These are phyloP conservation scores for Ascomycota sp. DNA, from an alignment of 2,329 filamentous ascomycete genomes.

Conservation along the genomic window DNA sequence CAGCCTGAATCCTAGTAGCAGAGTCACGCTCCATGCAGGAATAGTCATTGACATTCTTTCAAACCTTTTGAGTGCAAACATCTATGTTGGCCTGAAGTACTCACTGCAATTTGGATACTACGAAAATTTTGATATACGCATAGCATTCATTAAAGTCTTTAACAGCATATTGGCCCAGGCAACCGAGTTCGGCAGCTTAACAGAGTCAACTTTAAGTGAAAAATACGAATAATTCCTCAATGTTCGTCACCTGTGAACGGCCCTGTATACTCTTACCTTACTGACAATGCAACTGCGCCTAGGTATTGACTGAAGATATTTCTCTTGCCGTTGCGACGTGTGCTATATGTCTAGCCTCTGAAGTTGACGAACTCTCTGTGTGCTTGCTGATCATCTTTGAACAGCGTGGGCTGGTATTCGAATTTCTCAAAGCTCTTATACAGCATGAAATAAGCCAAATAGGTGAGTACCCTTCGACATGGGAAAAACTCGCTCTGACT, in stretches of 20 bases:
- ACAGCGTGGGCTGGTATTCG: constrained; percentile 40
- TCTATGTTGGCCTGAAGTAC: constrained; percentile 50
- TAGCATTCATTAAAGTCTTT: constrained; percentile 48
- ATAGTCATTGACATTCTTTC: constrained; percentile 47
- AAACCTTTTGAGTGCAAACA: constrained; percentile 49
- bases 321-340: constrained; percentile 43
- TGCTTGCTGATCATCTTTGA: constrained; percentile 52
- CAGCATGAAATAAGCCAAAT: constrained; percentile 50
- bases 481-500: constrained; percentile 2
- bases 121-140: constrained; percentile 47
- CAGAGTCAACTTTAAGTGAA: constrained; percentile 45
- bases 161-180: constrained; percentile 54
- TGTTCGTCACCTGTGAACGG: constrained; percentile 12
- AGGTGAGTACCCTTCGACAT: constrained; percentile 14
- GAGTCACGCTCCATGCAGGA: constrained; percentile 34
- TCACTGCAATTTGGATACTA: constrained; percentile 52
- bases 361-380: constrained; percentile 49
- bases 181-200: constrained; percentile 49
- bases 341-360: constrained; percentile 43
- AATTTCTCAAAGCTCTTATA: constrained; percentile 43
- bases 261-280: neutral
- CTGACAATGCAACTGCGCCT: neutral
- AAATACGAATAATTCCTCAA: constrained; percentile 47
- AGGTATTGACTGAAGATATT: constrained; percentile 42
- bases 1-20: constrained; percentile 25